Evolutionary conservation across 2,329 filamentous ascomycete genomes (phyloP), one percentile per base, ranked within the genome.

Genomic region (Ascochyta rabiei): DNA sequence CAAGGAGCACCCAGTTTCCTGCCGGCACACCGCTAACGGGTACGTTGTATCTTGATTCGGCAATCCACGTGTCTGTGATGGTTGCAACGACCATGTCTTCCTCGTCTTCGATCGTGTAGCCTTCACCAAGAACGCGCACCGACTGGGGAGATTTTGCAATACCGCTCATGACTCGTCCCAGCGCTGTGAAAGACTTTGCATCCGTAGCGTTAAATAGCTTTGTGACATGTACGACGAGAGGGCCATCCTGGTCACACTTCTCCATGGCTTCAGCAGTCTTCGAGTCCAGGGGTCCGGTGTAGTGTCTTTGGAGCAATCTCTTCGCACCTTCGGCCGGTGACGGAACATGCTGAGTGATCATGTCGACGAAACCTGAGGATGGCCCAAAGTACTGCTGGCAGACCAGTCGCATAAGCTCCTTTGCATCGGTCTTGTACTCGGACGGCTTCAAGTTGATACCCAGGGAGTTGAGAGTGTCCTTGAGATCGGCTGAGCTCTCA

Each of bases 341-440:
- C 2, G 95, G 95, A 44, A 98, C 81, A 74, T 99, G 93, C 63
- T 90, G 82, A 9, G 93, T 86, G 55, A 98, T 79, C 95, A 99
- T 98, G 73, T 99, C 95, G 34, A 98, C 93, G 66, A 99, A 96
- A 0, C 92, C 93, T 16, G 85, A 87, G 1, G 92, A 90, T 8
- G 90, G 86, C 0, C 95, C 95, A 68, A 99, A 99, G 78, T 98
- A 99, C 71, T 96, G 91, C 71, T 91, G 89, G 74, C 93, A 98
- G 6, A 96, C 93, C 46, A 96, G 79, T 70, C 90, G 93, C 52
- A 99, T 82, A 15, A 99, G 83, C 33, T 93, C 89, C 66, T 90
- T 95, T 4, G 95, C 93, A 72, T 99, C 93, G 2, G 88, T 85
- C 75, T 89, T 95, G 74, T 96, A 91, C 72, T 98, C 92, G 7